phyloP scores from a whole-genome alignment of 805 yeast species.

The Zygoascus ofunaensis region DNA sequence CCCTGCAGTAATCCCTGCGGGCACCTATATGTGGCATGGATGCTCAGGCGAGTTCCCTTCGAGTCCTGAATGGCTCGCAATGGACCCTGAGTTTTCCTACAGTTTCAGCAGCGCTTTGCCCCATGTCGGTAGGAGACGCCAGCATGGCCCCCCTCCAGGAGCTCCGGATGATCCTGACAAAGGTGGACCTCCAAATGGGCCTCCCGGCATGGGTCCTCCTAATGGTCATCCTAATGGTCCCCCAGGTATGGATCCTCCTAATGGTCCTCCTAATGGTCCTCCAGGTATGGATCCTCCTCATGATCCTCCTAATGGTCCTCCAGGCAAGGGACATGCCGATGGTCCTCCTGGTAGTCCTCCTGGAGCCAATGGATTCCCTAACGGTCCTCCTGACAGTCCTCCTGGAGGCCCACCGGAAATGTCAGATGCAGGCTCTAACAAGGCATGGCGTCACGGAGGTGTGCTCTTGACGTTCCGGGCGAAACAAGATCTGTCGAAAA shows the following conservation, averaged over 20 bases:
- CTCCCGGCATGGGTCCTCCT: no score
- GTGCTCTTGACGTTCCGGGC: slow-evolving; percentile 40
- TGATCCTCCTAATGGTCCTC: no score
- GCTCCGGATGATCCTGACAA: neutral
- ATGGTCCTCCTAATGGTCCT: no score
- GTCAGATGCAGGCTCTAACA: neutral
- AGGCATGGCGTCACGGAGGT: no score
- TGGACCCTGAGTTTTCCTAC: slow-evolving; percentile 54
- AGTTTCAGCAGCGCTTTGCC: neutral
- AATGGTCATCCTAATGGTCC: no score
- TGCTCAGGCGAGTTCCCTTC: slow-evolving; percentile 34
- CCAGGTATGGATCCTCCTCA: no score
- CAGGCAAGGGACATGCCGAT: neutral
- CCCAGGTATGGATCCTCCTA: no score
- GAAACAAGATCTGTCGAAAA: slow-evolving; percentile 36
- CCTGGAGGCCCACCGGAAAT: neutral
- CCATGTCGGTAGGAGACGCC: neutral
- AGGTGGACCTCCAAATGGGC: neutral
- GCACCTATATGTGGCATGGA: slow-evolving; percentile 50
- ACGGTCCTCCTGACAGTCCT: no score
- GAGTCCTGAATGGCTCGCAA: slow-evolving; percentile 52
- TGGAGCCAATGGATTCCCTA: no score
- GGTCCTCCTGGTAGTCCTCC: neutral
- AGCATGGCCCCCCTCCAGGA: no score
- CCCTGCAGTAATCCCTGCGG: slow-evolving; percentile 53